Conservation (phyloP, 202 grass and related monocot species). For the Dendrocalamus latiflorus region DNA sequence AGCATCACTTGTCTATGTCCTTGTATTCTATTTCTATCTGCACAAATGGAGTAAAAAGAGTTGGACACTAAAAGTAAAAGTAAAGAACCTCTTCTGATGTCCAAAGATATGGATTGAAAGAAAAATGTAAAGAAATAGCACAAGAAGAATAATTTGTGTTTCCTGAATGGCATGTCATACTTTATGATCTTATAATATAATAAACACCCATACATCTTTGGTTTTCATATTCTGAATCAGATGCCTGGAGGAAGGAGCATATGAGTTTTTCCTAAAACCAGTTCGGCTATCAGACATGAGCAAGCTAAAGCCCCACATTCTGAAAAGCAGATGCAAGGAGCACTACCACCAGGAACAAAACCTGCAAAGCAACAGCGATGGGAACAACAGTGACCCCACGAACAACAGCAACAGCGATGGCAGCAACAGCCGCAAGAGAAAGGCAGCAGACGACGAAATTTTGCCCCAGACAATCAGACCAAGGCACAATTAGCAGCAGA, state of each 20-base stretch:
- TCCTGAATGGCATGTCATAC: background rate
- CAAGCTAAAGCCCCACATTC: slow-evolving; percentile 53
- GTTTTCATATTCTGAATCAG: slow-evolving; percentile 35
- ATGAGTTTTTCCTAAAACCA: slow-evolving; percentile 84
- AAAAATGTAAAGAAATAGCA: background rate
- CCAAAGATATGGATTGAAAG: slow-evolving; percentile 1
- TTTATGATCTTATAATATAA: background rate
- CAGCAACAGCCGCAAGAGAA: slow-evolving; percentile 51
- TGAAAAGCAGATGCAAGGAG: slow-evolving; percentile 59
- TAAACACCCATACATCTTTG: background rate
- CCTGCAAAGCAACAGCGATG: slow-evolving; percentile 25
- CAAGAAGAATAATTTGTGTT: background rate
- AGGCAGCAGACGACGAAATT: slow-evolving; percentile 42
- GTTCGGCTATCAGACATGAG: slow-evolving; percentile 71
- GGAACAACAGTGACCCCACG: slow-evolving; percentile 18
- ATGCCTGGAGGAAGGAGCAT: slow-evolving; percentile 88
- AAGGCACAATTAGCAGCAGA: slow-evolving; percentile 43
- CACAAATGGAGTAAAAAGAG: background rate
- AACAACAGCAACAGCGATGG: slow-evolving; percentile 42
- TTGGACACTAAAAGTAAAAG: slow-evolving; percentile 6
- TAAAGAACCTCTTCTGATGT: background rate
- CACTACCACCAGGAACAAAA: slow-evolving; percentile 38
- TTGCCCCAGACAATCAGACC: slow-evolving; percentile 36
- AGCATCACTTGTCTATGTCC: slow-evolving; percentile 12
- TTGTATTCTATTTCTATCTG: slow-evolving; percentile 17